Evolutionary conservation across 1,139 yeast genomes (phyloP).

Genomic region (Saccharomyces hybrid): DNA sequence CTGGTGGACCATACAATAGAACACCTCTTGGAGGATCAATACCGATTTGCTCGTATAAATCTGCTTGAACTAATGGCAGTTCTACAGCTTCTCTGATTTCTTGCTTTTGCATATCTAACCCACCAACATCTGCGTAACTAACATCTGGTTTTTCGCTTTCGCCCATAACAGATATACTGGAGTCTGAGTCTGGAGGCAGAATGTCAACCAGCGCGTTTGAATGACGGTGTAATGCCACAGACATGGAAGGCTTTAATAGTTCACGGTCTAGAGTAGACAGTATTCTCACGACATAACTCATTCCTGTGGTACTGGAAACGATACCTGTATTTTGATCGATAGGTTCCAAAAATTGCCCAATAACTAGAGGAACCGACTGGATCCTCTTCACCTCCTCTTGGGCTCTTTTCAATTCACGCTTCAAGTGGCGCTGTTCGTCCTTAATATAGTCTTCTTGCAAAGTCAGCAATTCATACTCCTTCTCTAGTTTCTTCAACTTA

Average conservation of each 20-base stretch:
- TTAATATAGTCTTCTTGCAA: constrained; percentile 95
- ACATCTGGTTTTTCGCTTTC: constrained; percentile 90
- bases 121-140: constrained; percentile 87
- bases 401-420: constrained; percentile 89
- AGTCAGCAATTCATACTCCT: constrained; percentile 73
- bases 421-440: constrained; percentile 95
- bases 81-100: constrained; percentile 99
- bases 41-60: constrained; percentile 93
- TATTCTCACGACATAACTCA: constrained; percentile 92
- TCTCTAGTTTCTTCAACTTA: constrained; percentile 77
- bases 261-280: constrained; percentile 93
- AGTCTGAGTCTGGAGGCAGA: constrained; percentile 97
- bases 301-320: constrained; percentile 95
- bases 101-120: constrained; percentile 97
- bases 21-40: constrained; percentile 99
- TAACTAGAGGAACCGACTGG: constrained; percentile 94
- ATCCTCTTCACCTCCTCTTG: constrained; percentile 98
- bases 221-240: constrained; percentile 97
- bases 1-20: constrained; percentile 95
- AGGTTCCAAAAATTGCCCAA: constrained; percentile 97
- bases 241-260: constrained; percentile 84
- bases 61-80: constrained; percentile 92
- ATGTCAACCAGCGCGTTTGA: constrained; percentile 96
- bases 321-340: constrained; percentile 95
- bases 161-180: constrained; percentile 89